A percentile compares a stretch with the other conserved stretches of the same genome.
Evolutionary conservation across 2,329 filamentous ascomycete species (phyloP).

Genomic region (Cordyceps cateniannulata): DNA sequence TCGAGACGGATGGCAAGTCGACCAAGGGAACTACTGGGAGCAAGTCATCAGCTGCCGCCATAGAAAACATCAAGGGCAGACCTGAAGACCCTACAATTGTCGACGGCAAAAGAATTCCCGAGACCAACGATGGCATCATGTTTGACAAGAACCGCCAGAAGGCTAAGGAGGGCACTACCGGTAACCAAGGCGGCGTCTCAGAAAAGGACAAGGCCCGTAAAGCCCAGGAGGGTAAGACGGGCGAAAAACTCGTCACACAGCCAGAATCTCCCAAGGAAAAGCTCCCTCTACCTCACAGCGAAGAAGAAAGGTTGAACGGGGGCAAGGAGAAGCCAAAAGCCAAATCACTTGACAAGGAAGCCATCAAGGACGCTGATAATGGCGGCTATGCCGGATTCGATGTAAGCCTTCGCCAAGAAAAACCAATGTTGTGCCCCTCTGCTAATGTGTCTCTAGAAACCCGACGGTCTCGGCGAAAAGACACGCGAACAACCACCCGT

Average conservation of each 20-base stretch:
- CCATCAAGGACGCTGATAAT: constrained; percentile 33
- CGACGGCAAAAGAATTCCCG: constrained; percentile 55
- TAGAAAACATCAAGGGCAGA: constrained; percentile 40
- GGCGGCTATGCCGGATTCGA: constrained; percentile 32
- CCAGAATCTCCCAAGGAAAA: constrained; percentile 82
- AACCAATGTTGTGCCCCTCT: neutral
- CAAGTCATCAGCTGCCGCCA: constrained; percentile 17
- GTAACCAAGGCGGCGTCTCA: constrained; percentile 82
- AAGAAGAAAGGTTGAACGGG: constrained; percentile 60
- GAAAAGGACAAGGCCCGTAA: constrained; percentile 76
- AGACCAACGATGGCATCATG: constrained; percentile 79
- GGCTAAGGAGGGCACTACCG: constrained; percentile 79
- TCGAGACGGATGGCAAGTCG: constrained; percentile 45
- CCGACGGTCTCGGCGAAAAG: constrained; percentile 70
- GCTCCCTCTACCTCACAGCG: constrained; percentile 73
- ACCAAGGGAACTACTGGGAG: constrained; percentile 23
- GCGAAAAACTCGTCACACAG: constrained; percentile 62
- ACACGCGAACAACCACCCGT: constrained; percentile 67
- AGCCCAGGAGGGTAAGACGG: constrained; percentile 58
- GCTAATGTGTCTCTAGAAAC: constrained; percentile 52
- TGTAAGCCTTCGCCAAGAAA: constrained; percentile 27
- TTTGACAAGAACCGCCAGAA: constrained; percentile 71
- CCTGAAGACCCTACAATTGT: constrained; percentile 45
- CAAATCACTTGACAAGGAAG: constrained; percentile 30
- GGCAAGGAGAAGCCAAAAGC: constrained; percentile 34